Conservation (phyloP, 306 rosid genomes). For the Pyrus communis region DNA sequence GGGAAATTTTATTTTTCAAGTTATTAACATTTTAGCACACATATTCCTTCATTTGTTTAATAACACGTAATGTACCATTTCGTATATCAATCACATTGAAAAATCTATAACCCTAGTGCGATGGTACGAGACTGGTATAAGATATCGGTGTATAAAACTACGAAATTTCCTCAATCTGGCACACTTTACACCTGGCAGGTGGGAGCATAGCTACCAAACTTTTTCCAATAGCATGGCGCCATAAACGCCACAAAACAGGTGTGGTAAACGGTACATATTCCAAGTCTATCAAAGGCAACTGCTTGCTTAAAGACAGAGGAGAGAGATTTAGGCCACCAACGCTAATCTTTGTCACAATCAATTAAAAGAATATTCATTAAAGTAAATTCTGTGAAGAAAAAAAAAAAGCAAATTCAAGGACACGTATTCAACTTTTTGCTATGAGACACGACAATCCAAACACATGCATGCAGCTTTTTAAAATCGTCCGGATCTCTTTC, state of each 20-base stretch:
- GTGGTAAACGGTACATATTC: not conserved
- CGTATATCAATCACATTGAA: no score
- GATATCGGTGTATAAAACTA: fast-evolving
- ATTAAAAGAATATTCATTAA: not conserved
- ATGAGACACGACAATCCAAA: not conserved
- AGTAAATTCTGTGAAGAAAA: not conserved
- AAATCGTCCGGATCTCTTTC: no score
- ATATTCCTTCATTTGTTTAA: no score
- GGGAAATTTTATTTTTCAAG: no score
- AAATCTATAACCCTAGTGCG: no score
- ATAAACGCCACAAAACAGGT: not conserved
- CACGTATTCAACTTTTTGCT: not conserved
- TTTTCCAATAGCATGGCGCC: not conserved
- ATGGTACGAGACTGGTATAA: not conserved
- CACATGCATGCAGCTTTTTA: not conserved
- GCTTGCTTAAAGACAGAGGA: not conserved
- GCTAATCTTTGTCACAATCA: not conserved
- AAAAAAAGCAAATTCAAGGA: not conserved
- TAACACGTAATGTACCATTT: no score
- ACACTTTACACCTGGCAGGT: not conserved
- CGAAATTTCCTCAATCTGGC: no score
- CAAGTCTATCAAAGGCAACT: not conserved
- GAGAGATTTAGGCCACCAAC: not conserved
- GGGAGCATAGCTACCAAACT: not conserved
- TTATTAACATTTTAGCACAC: no score